Conservation (phyloP, 1,139 yeast genomes). For the Taphrina wiesneri region DNA sequence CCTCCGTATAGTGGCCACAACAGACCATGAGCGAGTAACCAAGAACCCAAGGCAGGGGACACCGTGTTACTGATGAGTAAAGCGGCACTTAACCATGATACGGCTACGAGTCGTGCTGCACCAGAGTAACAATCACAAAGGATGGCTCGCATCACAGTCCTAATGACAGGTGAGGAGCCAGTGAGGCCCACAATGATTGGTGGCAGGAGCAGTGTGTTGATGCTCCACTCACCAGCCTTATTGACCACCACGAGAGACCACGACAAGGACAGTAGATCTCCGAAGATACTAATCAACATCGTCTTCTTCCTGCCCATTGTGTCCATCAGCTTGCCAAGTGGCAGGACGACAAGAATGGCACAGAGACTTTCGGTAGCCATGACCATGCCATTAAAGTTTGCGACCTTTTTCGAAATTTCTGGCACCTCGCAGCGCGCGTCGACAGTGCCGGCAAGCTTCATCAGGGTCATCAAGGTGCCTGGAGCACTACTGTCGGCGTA, state of each 20-base stretch:
- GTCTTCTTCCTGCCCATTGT: not conserved
- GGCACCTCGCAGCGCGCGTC: not conserved
- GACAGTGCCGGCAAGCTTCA: not conserved
- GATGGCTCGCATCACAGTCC: not conserved
- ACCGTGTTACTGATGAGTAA: not conserved
- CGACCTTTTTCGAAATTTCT: conserved; percentile 13
- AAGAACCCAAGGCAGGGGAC: not conserved
- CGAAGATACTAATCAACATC: not conserved
- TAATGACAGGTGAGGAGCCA: conserved; percentile 2
- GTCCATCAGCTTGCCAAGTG: conserved; percentile 1
- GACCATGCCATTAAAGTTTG: conserved; percentile 1
- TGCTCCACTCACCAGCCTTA: conserved; percentile 2
- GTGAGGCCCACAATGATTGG: conserved; percentile 4
- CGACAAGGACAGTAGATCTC: not conserved
- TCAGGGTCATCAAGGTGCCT: not conserved
- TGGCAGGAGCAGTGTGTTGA: conserved; percentile 2
- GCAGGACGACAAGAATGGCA: conserved; percentile 5
- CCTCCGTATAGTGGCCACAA: conserved; percentile 4
- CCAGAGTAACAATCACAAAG: conserved; percentile 6
- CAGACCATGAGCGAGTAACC: not conserved
- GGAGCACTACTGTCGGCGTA: not conserved
- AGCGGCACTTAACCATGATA: not conserved
- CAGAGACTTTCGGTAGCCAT: not conserved
- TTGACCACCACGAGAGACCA: not conserved
- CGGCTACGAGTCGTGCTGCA: conserved; percentile 5